Evolutionary conservation across 208 protist species (phyloP).

Genomic region (Leishmania tarentolae): DNA sequence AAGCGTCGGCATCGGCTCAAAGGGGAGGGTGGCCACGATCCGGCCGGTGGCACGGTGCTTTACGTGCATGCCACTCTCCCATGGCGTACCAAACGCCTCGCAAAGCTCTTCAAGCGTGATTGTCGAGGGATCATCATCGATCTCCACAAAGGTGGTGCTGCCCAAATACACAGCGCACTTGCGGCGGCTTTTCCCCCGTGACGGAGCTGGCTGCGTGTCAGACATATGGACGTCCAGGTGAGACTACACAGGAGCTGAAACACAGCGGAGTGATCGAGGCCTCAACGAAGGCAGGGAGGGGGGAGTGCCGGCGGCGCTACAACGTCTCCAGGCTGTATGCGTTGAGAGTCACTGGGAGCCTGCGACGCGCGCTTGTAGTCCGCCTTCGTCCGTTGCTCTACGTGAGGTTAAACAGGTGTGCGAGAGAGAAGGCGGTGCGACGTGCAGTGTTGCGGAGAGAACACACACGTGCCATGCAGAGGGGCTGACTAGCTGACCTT

Average conservation of each 20-base stretch:
- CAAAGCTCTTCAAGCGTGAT: conserved; percentile 78
- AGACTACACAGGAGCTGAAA: background rate
- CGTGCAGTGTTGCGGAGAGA: background rate
- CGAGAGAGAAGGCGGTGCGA: background rate
- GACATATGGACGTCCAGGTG: conserved; percentile 7
- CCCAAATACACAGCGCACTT: conserved; percentile 62
- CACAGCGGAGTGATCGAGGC: background rate
- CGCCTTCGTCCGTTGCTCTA: background rate
- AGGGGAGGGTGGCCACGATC: conserved; percentile 77
- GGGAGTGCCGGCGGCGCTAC: background rate
- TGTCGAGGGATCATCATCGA: conserved; percentile 50
- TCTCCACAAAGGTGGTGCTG: conserved; percentile 62
- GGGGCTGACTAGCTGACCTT: background rate
- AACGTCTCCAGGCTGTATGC: background rate
- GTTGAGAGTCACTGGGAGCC: background rate
- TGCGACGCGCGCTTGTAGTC: background rate
- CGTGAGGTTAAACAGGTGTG: background rate
- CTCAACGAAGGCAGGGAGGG: background rate
- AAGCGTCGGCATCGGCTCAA: conserved; percentile 48
- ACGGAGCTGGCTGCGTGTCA: background rate
- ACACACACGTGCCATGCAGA: background rate
- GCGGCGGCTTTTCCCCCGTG: background rate
- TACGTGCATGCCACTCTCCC: conserved; percentile 55
- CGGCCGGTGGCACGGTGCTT: conserved; percentile 46
- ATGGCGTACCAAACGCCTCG: conserved; percentile 57